A percentile compares a stretch with the other conserved stretches of the same genome.
phyloP scores from a whole-genome alignment of 106 monocot species.

The Iris macrosiphon region DNA sequence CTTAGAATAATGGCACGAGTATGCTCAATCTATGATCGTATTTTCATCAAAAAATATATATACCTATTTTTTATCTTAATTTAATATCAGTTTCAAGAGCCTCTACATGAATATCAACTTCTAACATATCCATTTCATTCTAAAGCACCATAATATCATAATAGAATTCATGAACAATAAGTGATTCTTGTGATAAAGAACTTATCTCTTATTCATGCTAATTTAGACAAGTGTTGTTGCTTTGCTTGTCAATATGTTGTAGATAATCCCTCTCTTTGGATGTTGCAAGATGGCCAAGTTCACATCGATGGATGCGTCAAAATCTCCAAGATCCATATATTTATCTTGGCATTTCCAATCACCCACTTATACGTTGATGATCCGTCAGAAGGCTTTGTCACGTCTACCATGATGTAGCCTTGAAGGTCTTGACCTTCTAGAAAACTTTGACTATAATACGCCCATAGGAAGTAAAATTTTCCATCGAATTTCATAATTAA shows the following conservation, averaged over 20 bases:
- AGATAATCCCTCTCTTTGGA: slow-evolving; percentile 10
- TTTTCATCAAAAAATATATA: slow-evolving; percentile 9
- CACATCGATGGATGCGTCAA: neutral
- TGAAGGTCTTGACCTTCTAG: slow-evolving; percentile 5
- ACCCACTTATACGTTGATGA: neutral
- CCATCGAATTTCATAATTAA: slow-evolving; percentile 10
- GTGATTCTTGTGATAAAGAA: slow-evolving; percentile 2
- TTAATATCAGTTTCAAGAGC: neutral
- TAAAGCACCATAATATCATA: neutral
- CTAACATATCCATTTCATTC: slow-evolving; percentile 13
- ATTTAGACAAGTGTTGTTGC: neutral
- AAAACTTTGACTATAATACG: neutral
- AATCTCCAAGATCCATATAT: slow-evolving; percentile 10
- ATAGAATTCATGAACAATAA: slow-evolving; percentile 6
- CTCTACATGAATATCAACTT: neutral
- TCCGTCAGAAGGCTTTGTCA: neutral
- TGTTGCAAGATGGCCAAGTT: neutral
- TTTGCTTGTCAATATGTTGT: neutral
- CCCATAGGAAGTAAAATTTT: slow-evolving; percentile 8
- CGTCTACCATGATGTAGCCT: neutral
- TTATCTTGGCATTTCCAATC: neutral
- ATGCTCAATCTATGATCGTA: slow-evolving; percentile 7
- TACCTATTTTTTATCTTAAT: neutral
- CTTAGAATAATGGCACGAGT: neutral
- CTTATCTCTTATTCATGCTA: slow-evolving; percentile 3